Percentiles rank a stretch among this genome's conserved stretches.
phyloP scores from a whole-genome alignment of 805 yeast genomes.

The Lipomyces sp. region DNA sequence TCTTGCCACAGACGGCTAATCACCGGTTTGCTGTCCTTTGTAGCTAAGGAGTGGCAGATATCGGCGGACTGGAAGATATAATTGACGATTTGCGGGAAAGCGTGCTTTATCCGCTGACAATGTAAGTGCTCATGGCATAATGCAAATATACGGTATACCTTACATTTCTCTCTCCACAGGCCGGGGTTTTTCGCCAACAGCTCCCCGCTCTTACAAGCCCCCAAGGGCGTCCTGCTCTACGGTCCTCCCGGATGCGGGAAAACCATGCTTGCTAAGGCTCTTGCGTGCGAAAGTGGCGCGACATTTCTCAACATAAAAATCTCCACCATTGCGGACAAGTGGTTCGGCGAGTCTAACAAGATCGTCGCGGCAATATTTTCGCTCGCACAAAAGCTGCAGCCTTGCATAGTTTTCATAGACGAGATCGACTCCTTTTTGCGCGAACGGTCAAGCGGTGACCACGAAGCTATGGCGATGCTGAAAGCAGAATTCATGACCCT shows the following conservation, averaged over 20 bases:
- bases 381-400: constrained; percentile 82
- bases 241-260: constrained; percentile 99
- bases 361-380: constrained; percentile 90
- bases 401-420: constrained; percentile 92
- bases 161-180: constrained; percentile 31
- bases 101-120: constrained; percentile 78
- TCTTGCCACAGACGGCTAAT: no score
- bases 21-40: no score
- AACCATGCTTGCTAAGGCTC: constrained; percentile 94
- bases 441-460: constrained; percentile 79
- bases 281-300: constrained; percentile 89
- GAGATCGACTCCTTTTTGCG: constrained; percentile 93
- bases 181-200: constrained; percentile 74
- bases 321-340: constrained; percentile 93
- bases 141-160: not conserved
- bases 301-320: constrained; percentile 85
- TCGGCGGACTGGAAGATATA: constrained; percentile 83
- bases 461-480: constrained; percentile 90
- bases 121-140: constrained; percentile 16
- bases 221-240: constrained; percentile 86
- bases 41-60: constrained; percentile 43
- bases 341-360: constrained; percentile 96
- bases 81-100: constrained; percentile 84
- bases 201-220: constrained; percentile 72
- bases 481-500: constrained; percentile 97